phyloP scores from a whole-genome alignment of 1,139 yeast species.

The Kodamaea fungicola region DNA sequence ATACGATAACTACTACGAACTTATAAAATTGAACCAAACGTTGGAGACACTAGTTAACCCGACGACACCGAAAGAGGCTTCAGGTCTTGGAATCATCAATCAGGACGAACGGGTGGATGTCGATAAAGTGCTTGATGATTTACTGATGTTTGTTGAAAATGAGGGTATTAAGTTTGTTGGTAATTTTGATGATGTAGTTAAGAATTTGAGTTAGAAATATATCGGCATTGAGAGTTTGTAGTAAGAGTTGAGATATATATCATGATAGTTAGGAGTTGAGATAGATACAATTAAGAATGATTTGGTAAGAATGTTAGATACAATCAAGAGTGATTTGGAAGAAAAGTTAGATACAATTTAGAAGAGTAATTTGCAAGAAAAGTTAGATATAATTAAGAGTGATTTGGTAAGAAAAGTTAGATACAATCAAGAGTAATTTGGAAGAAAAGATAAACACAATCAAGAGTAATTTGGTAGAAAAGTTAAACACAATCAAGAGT shows the following conservation, averaged over 20 bases:
- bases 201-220: slow-evolving; percentile 15
- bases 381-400: too few relatives aligned
- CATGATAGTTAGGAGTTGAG: too few relatives aligned
- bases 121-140: slow-evolving; percentile 24
- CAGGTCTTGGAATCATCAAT: slow-evolving; percentile 11
- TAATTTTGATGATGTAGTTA: slow-evolving; percentile 28
- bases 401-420: too few relatives aligned
- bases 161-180: slow-evolving; percentile 24
- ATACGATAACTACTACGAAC: slow-evolving; percentile 45
- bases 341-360: too few relatives aligned
- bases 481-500: too few relatives aligned
- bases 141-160: slow-evolving; percentile 23
- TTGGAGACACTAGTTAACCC: slow-evolving; percentile 28
- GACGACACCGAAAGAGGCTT: slow-evolving; percentile 4
- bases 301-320: too few relatives aligned
- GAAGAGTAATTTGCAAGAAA: too few relatives aligned
- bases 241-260: not conserved
- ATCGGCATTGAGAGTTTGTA: slow-evolving; percentile 10
- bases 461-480: too few relatives aligned
- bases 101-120: slow-evolving; percentile 11
- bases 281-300: too few relatives aligned
- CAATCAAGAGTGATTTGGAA: too few relatives aligned
- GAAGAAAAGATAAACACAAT: too few relatives aligned
- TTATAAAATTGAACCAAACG: slow-evolving; percentile 40
- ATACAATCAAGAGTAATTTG: too few relatives aligned